These are phyloP conservation scores for Tetrastigma voinierianum DNA, from an alignment of 164 flowering plant species.

Conservation along the genomic window DNA sequence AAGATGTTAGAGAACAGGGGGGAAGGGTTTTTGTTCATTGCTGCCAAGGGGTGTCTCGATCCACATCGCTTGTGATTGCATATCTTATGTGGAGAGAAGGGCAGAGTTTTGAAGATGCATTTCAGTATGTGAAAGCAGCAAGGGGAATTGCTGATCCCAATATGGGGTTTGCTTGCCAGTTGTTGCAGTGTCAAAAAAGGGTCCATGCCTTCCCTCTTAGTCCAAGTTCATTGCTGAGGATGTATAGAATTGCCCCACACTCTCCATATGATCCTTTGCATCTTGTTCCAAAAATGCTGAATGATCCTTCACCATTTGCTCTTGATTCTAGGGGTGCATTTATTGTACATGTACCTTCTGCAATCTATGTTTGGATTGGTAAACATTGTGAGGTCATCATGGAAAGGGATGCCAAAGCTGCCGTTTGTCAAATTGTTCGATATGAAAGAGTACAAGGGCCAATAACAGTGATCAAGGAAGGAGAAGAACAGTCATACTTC, in stretches of 20 bases:
- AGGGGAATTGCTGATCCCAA: slow-evolving; percentile 87
- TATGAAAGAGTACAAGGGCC: slow-evolving; percentile 75
- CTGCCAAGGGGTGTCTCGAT: slow-evolving; percentile 85
- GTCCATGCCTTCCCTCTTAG: slow-evolving; percentile 84
- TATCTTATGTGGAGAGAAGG: slow-evolving; percentile 94
- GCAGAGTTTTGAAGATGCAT: slow-evolving; percentile 87
- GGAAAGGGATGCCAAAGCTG: slow-evolving; percentile 82
- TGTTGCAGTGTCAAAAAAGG: slow-evolving; percentile 84
- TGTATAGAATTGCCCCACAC: slow-evolving; percentile 81
- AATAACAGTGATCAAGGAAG: slow-evolving; percentile 50
- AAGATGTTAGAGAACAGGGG: slow-evolving; percentile 73
- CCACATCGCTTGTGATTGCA: slow-evolving; percentile 81
- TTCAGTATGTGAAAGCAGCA: slow-evolving; percentile 81
- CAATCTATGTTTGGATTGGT: slow-evolving; percentile 78
- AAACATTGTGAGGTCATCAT: slow-evolving; percentile 57
- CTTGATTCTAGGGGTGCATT: slow-evolving; percentile 87
- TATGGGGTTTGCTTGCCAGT: slow-evolving; percentile 90
- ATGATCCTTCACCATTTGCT: slow-evolving; percentile 61
- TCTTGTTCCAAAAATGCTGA: slow-evolving; percentile 81
- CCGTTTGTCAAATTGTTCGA: slow-evolving; percentile 76
- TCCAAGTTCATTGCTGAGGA: slow-evolving; percentile 75
- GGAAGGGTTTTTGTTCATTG: slow-evolving; percentile 84
- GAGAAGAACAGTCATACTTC: slow-evolving; percentile 63
- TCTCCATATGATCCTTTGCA: slow-evolving; percentile 84
- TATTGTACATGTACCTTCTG: slow-evolving; percentile 66